Evolutionary conservation across 2,329 filamentous ascomycete genomes (phyloP), one percentile per base, ranked within the genome.

Genomic region (Pestalotiopsis sp.): DNA sequence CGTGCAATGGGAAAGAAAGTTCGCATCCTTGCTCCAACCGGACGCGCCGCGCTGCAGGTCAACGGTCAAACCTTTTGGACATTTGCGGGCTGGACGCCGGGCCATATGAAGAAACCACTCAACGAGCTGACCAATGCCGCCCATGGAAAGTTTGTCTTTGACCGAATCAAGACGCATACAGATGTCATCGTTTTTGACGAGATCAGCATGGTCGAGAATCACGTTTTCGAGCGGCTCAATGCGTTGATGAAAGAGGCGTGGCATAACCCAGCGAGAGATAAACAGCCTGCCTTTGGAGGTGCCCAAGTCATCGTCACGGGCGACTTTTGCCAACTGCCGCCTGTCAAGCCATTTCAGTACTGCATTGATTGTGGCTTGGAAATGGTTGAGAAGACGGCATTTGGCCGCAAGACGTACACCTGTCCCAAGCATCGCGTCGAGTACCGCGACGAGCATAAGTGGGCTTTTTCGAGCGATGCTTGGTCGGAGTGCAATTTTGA

Each of bases 141-240:
- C 0, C 74, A 74, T 20, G 71, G 77, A 26, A 78, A 75, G 10
- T 73, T 76, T 2, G 73, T 80, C 0, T 75, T 70, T 24, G 73
- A 78, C 1, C 79, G 83, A 0, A 75, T 88, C 1, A 39, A 17
- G 30, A 72, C 22, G 0, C 39, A 75, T 0, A 87, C 84, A 0
- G 80, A 90, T 63, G 84, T 89, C 0, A 79, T 91, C 1, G 82
- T 91, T 26, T 87, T 91, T 17, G 89, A 91, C 71, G 89, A 91
- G 75, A 86, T 92, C 67, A 88, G 85, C 69, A 91, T 91, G 89
- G 81, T 91, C 0, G 86, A 89, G 63, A 87, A 84, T 66, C 74
- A 82, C 6, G 79, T 84, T 61, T 84, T 89, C 35, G 82, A 86
- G 68, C 81, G 87, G 13, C 75, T 88, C 13, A 84, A 86, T 67